phyloP scores from a whole-genome alignment of 2,329 filamentous ascomycete genomes.

The Teratosphaeria epicoccoides region DNA sequence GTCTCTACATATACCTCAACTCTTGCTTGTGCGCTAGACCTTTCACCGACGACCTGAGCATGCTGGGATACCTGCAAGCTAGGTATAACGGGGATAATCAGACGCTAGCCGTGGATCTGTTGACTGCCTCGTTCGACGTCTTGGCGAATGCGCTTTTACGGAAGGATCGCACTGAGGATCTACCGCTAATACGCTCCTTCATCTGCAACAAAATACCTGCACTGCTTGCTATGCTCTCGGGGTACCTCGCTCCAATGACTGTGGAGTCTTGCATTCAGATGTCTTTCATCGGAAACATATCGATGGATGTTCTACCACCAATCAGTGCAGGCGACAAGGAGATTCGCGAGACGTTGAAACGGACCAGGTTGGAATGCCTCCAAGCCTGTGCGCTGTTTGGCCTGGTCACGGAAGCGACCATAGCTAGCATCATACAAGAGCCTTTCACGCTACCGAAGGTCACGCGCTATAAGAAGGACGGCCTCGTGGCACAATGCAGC shows the following conservation, averaged over 20 bases:
- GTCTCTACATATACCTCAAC: constrained; percentile 76
- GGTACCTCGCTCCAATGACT: constrained; percentile 47
- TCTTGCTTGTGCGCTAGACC: constrained; percentile 72
- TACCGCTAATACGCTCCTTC: constrained; percentile 52
- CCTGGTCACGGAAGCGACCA: constrained; percentile 66
- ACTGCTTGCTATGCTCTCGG: constrained; percentile 48
- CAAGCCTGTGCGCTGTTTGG: constrained; percentile 83
- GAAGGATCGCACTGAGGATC: background rate
- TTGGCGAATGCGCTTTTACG: constrained; percentile 72
- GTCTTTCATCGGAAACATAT: constrained; percentile 49
- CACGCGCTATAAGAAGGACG: constrained; percentile 66
- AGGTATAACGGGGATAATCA: constrained; percentile 78
- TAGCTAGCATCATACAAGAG: constrained; percentile 71
- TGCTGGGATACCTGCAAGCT: constrained; percentile 73
- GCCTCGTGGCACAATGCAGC: constrained; percentile 66
- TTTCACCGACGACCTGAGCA: constrained; percentile 65
- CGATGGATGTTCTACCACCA: constrained; percentile 56
- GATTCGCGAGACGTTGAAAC: constrained; percentile 47
- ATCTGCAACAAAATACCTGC: constrained; percentile 63
- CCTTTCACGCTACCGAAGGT: constrained; percentile 56
- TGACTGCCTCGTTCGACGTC: constrained; percentile 81
- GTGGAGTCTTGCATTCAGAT: constrained; percentile 56
- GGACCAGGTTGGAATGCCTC: constrained; percentile 71
- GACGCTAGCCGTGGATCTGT: constrained; percentile 66
- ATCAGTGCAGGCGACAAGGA: constrained; percentile 49